phyloP scores from a whole-genome alignment of 768 basidiomycete species.

The Candolleomyces aberdarensis region DNA sequence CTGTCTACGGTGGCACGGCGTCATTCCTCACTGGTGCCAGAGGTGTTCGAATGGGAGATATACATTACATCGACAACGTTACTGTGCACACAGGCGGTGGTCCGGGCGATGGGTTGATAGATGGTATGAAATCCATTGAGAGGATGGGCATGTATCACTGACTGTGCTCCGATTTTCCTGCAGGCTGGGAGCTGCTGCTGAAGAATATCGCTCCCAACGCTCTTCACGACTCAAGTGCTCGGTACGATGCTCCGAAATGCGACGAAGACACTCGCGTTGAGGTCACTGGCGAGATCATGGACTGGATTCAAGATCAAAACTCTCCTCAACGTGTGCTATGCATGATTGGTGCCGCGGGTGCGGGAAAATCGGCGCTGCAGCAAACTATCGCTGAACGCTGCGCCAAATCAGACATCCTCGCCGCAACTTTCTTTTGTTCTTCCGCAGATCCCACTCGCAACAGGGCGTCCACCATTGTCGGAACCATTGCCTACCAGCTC shows the following conservation, averaged over 20 bases:
- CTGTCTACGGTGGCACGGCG: too few species aligned
- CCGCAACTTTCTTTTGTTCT: constrained; percentile 2
- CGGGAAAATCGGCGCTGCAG: background rate
- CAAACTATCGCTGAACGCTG: background rate
- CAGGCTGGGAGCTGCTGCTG: too few species aligned
- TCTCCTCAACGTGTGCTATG: background rate
- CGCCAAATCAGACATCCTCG: background rate
- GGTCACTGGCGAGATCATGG: background rate
- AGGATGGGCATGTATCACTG: too few species aligned
- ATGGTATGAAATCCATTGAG: too few species aligned
- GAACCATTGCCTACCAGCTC: constrained; percentile 5
- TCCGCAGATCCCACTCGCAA: background rate
- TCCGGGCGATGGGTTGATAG: too few species aligned
- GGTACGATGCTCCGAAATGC: constrained; percentile 1
- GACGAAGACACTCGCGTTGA: background rate
- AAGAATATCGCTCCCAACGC: background rate
- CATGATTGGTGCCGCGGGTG: background rate
- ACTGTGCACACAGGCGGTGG: too few species aligned
- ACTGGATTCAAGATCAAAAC: background rate
- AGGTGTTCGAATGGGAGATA: too few species aligned
- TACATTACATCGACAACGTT: too few species aligned
- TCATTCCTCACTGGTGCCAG: too few species aligned
- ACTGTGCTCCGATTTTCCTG: too few species aligned
- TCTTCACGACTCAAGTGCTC: background rate
- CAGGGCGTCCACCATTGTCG: background rate